A percentile compares a stretch with the other conserved stretches of the same genome.
These are phyloP conservation scores for Crucihimalaya himalaica DNA, from an alignment of 345 rosid species.

Conservation along the genomic window DNA sequence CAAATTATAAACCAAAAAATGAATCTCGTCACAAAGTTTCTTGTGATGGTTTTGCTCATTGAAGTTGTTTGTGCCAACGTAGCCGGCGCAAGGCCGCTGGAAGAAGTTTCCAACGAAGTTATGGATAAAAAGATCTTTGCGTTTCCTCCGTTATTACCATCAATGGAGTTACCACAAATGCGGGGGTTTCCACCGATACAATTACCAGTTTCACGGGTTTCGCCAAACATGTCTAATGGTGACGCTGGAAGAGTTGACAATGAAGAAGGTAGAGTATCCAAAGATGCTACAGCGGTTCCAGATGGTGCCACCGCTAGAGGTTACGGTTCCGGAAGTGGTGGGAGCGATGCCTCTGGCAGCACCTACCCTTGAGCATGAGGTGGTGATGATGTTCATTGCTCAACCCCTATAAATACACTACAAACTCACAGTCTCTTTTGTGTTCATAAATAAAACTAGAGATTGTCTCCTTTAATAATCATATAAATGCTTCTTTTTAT, in stretches of 20 bases:
- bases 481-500: background rate
- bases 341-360: background rate
- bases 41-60: slow-evolving; percentile 1
- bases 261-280: background rate
- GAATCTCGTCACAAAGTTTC: slow-evolving; percentile 7
- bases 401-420: background rate
- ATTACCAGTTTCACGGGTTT: background rate
- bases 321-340: background rate
- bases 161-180: too few relatives aligned
- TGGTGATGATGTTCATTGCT: background rate
- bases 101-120: background rate
- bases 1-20: background rate
- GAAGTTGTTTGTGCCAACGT: slow-evolving; percentile 15
- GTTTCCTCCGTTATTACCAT: background rate
- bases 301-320: background rate
- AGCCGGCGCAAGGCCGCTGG: slow-evolving; percentile 4
- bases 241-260: background rate
- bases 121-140: background rate
- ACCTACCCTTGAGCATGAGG: background rate
- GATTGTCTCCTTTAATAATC: background rate
- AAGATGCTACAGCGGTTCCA: background rate
- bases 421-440: slow-evolving; percentile 11
- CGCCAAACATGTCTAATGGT: background rate
- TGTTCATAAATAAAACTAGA: slow-evolving; percentile 19
- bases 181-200: background rate